Percentiles rank a stretch among this genome's conserved stretches.
phyloP scores from a whole-genome alignment of 352 stramenopile genomes.

The Globisporangium camurandrum region DNA sequence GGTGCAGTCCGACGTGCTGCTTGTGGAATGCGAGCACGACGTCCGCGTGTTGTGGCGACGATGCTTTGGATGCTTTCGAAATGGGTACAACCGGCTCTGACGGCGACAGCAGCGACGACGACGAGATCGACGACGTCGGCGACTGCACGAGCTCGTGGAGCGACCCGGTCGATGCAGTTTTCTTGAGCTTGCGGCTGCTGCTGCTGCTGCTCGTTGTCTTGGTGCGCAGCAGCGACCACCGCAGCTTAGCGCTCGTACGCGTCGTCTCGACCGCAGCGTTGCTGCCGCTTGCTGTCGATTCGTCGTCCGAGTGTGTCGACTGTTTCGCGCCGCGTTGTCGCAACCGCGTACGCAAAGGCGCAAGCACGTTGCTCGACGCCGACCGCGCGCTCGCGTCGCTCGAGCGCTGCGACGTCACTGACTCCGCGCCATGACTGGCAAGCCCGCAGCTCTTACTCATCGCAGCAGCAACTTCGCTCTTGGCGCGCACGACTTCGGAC shows the following conservation, averaged over 20 bases:
- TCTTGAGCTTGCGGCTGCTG: constrained; percentile 16
- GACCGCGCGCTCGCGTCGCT: constrained; percentile 1
- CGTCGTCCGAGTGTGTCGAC: background rate
- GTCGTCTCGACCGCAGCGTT: background rate
- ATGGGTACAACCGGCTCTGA: no score
- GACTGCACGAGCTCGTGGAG: constrained; percentile 1
- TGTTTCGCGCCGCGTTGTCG: background rate
- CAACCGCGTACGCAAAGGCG: constrained; percentile 3
- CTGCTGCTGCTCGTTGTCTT: constrained; percentile 2
- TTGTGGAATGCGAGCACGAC: constrained; percentile 53
- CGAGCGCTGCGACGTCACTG: background rate
- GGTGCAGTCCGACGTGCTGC: constrained; percentile 51
- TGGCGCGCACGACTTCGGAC: constrained; percentile 39
- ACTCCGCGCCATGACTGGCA: background rate
- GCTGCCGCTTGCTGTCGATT: background rate
- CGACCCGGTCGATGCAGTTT: constrained; percentile 17
- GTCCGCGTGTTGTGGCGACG: constrained; percentile 23
- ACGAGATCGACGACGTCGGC: constrained; percentile 8
- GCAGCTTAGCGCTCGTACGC: constrained; percentile 4
- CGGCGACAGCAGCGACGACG: background rate
- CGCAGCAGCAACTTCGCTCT: constrained; percentile 5
- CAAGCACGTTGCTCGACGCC: background rate
- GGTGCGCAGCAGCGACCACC: constrained; percentile 2
- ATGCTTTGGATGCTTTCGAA: constrained; percentile 1
- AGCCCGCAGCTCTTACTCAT: no score